Conservation (phyloP, 805 yeast species). For the Nakazawaea wickerhamii region DNA sequence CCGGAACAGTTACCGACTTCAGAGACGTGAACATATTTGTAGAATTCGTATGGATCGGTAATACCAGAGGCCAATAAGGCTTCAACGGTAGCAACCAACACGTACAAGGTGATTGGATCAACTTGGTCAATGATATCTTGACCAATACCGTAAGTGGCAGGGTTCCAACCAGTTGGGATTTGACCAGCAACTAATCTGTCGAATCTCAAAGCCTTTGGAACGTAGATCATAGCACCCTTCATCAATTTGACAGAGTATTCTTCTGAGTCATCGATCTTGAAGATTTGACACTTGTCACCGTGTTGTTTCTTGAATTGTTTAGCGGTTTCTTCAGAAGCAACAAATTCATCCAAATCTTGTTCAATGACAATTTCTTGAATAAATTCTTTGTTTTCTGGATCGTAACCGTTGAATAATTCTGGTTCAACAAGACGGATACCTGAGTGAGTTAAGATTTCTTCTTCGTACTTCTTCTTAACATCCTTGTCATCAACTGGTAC, state of each 20-base stretch:
- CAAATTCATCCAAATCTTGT: slow-evolving; percentile 95
- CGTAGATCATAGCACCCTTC: slow-evolving; percentile 85
- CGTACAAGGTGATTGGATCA: slow-evolving; percentile 91
- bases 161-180: slow-evolving; percentile 98
- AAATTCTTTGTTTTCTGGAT: slow-evolving; percentile 88
- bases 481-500: slow-evolving; percentile 94
- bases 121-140: slow-evolving; percentile 93
- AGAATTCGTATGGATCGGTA: slow-evolving; percentile 97
- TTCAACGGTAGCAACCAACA: slow-evolving; percentile 90
- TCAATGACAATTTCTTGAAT: slow-evolving; percentile 95
- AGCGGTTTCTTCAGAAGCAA: slow-evolving; percentile 92
- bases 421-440: slow-evolving; percentile 98
- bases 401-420: slow-evolving; percentile 88
- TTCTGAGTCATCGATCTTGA: slow-evolving; percentile 83
- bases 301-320: slow-evolving; percentile 91
- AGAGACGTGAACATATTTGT: slow-evolving; percentile 95
- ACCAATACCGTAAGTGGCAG: slow-evolving; percentile 88
- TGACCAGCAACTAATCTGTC: slow-evolving; percentile 86
- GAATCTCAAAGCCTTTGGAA: slow-evolving; percentile 80
- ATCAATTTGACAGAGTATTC: slow-evolving; percentile 86
- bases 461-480: slow-evolving; percentile 87
- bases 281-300: slow-evolving; percentile 88
- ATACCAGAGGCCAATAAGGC: slow-evolving; percentile 92
- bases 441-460: slow-evolving; percentile 80
- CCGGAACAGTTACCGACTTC: slow-evolving; percentile 99